Evolutionary conservation across 2,329 filamentous ascomycete species (phyloP).

Genomic region (Fusarium praegraminearum): DNA sequence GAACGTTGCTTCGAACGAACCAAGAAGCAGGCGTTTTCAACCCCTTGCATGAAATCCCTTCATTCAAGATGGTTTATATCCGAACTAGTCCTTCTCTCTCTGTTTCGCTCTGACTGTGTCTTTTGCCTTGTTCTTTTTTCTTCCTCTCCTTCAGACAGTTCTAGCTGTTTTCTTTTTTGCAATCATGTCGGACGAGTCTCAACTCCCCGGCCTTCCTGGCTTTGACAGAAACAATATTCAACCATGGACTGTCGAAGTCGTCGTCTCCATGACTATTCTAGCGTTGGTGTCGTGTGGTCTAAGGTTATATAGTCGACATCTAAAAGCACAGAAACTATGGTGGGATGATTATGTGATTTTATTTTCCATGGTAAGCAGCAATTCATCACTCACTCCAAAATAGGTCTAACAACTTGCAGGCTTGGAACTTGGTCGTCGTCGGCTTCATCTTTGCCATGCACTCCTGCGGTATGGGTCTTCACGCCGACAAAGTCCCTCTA

Average conservation of each 20-base stretch:
- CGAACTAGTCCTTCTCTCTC: neutral
- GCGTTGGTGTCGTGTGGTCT: constrained; percentile 55
- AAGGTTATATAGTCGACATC: constrained; percentile 56
- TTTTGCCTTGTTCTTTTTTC: neutral
- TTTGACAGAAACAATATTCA: constrained; percentile 52
- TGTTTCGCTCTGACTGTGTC: neutral
- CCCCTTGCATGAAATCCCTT: neutral
- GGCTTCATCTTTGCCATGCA: constrained; percentile 64
- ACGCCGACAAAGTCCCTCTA: constrained; percentile 55
- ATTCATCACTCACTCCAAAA: no score
- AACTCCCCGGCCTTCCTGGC: constrained; percentile 42
- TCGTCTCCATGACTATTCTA: constrained; percentile 57
- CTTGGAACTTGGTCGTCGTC: constrained; percentile 58
- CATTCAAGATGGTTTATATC: neutral
- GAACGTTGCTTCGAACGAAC: neutral
- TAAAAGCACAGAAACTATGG: constrained; percentile 60
- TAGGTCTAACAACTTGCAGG: constrained; percentile 41
- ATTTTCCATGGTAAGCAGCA: constrained; percentile 58
- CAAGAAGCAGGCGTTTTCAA: neutral
- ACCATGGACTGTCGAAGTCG: constrained; percentile 57
- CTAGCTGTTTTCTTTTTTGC: neutral
- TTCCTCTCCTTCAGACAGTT: neutral
- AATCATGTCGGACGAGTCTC: constrained; percentile 34
- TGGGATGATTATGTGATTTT: constrained; percentile 65
- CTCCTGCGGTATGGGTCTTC: constrained; percentile 59